Percentiles rank a stretch among this genome's conserved stretches.
These are phyloP conservation scores for Ceratobasidium sp. DNA, from an alignment of 1,284 basidiomycete species.

Conservation along the genomic window DNA sequence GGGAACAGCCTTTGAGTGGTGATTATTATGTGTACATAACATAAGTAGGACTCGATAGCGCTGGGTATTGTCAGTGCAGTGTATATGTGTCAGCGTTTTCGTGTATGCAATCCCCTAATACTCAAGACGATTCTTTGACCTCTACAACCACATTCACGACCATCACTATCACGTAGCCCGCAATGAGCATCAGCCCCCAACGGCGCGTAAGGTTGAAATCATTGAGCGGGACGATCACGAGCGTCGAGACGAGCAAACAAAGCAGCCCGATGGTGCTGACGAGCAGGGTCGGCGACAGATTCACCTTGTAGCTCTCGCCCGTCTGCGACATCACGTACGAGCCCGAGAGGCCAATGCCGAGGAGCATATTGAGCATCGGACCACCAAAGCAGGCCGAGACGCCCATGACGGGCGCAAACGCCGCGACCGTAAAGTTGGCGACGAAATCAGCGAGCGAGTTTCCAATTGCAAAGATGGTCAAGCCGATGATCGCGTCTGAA, in stretches of 20 bases:
- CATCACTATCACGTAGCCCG: constrained; percentile 77
- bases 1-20: constrained; percentile 7
- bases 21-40: constrained; percentile 43
- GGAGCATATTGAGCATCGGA: constrained; percentile 95
- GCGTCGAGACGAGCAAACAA: constrained; percentile 73
- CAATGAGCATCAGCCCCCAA: constrained; percentile 82
- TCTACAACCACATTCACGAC: constrained; percentile 78
- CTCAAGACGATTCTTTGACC: constrained; percentile 48
- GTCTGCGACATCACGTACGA: constrained; percentile 71
- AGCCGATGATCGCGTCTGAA: constrained; percentile 95
- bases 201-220: constrained; percentile 77
- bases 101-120: constrained; percentile 40
- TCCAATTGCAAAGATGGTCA: constrained; percentile 95
- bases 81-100: constrained; percentile 32
- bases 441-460: constrained; percentile 97
- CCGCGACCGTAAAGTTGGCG: constrained; percentile 94
- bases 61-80: constrained; percentile 32
- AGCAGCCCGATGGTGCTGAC: constrained; percentile 83
- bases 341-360: constrained; percentile 84
- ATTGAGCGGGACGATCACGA: constrained; percentile 85
- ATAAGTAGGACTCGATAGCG: constrained; percentile 37
- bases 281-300: constrained; percentile 83
- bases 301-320: constrained; percentile 66
- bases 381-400: constrained; percentile 94
- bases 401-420: constrained; percentile 85